A percentile compares a stretch with the other conserved stretches of the same genome.
Conservation (phyloP, 441 rosid species). For the Croton laevigatus region DNA sequence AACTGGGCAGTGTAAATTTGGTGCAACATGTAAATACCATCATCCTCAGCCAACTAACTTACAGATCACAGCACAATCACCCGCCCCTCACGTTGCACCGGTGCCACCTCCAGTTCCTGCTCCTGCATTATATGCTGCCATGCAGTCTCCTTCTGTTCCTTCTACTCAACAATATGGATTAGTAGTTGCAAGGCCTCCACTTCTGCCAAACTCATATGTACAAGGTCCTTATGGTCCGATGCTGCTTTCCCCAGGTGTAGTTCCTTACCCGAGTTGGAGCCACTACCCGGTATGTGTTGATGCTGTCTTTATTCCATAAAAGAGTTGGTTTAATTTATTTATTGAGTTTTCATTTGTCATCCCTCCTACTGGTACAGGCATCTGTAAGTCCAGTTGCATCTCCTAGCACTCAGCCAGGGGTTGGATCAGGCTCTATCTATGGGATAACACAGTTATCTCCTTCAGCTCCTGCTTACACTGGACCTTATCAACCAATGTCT, state of each 20-base stretch:
- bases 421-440: conserved; percentile 65
- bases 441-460: conserved; percentile 67
- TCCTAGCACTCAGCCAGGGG: conserved; percentile 54
- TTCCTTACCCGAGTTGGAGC: conserved; percentile 71
- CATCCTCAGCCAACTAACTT: conserved; percentile 63
- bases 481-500: conserved; percentile 55
- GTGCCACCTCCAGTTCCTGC: conserved; percentile 39
- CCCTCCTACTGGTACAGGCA: conserved; percentile 36
- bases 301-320: conserved; percentile 7
- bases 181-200: conserved; percentile 74
- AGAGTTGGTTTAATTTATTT: neutral
- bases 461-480: conserved; percentile 63
- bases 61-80: conserved; percentile 45
- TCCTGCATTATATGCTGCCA: conserved; percentile 46
- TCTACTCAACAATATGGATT: conserved; percentile 73
- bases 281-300: conserved; percentile 61
- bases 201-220: conserved; percentile 63
- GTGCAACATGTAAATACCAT: conserved; percentile 83
- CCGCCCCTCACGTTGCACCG: conserved; percentile 45
- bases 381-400: conserved; percentile 58
- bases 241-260: conserved; percentile 69
- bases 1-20: conserved; percentile 94
- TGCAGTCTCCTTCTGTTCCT: conserved; percentile 64
- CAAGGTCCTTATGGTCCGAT: conserved; percentile 72
- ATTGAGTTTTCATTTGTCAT: conserved; percentile 7